Evolutionary conservation across 1,139 yeast genomes (phyloP), one percentile per base, ranked within the genome.

Genomic region (Kodamaea sp.): DNA sequence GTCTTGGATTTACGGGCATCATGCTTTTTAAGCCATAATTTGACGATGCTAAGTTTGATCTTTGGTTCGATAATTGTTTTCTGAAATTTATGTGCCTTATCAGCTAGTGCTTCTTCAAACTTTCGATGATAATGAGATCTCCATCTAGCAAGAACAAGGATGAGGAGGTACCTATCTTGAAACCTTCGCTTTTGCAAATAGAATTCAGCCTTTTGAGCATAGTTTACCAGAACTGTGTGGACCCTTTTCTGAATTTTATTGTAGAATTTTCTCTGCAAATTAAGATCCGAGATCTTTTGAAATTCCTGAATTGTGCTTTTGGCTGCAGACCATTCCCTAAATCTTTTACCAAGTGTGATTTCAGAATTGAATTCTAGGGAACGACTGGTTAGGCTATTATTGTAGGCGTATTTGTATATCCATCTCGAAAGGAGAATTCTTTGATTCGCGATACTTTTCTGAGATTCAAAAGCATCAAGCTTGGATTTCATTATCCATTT

Each of bases 21-120:
- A 32, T 46, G 58, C 10, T 40, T 27, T 2, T 37, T 28, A 1
- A 57, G 53, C 70, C 70, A 64, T 4, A 26, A 21, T 7, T 39
- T 27, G 7, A 63, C 42, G n/a, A 26, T 24, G 13, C 39, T 37
- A 3, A 44, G 26, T 21, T 40, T 32, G 7, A 43, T n/a, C 13
- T 41, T 43, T 0, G 53, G 55, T 31, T 24, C 2, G 40, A 24
- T 2, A 49, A 24, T 2, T 32, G 32, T 4, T 33, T 27, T 4
- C 42, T 29, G 33, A 59, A 58, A 7, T 33, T 29, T 2, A 32
- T 20, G 9, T 59, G 29, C 28, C 53, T 57, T 12, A 37, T 24
- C 4, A 44, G 42, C 13, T 56, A 44, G 10, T 38, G 29, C 13
- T 24, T 26, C 20, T 50, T 49, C 34, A 55, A 56, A 22, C 37